phyloP scores from a whole-genome alignment of 1,284 basidiomycete genomes.

The Clitocybe nebularis region DNA sequence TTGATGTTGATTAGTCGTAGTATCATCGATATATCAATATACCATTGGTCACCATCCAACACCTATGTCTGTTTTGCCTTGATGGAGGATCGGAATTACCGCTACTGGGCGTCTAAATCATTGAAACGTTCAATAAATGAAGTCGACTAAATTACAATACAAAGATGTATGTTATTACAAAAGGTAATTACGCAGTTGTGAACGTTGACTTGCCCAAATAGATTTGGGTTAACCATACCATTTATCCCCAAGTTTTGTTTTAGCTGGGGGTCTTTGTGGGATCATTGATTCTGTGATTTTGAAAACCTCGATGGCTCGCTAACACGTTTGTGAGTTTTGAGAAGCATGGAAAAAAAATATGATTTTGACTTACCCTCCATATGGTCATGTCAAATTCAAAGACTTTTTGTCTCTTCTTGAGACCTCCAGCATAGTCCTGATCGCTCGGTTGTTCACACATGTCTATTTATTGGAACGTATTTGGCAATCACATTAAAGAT shows the following conservation, averaged over 20 bases:
- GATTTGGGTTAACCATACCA: conserved; percentile 74
- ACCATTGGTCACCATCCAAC: no score
- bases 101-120: no score
- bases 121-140: no score
- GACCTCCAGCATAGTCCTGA: conserved; percentile 59
- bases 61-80: no score
- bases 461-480: conserved; percentile 32
- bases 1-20: no score
- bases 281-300: conserved; percentile 66
- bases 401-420: conserved; percentile 77
- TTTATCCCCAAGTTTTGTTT: conserved; percentile 53
- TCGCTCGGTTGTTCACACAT: conserved; percentile 60
- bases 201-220: no score
- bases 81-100: no score
- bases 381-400: conserved; percentile 82
- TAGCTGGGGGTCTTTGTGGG: conserved; percentile 57
- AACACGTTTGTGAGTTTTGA: conserved; percentile 2
- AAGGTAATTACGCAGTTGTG: no score
- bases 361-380: conserved; percentile 59
- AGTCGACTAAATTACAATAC: no score
- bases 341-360: neutral
- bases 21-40: neutral
- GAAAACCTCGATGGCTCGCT: conserved; percentile 82
- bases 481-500: neutral
- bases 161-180: no score